Evolutionary conservation across 2,329 filamentous ascomycete genomes (phyloP).

Genomic region (Fusarium floridanum): DNA sequence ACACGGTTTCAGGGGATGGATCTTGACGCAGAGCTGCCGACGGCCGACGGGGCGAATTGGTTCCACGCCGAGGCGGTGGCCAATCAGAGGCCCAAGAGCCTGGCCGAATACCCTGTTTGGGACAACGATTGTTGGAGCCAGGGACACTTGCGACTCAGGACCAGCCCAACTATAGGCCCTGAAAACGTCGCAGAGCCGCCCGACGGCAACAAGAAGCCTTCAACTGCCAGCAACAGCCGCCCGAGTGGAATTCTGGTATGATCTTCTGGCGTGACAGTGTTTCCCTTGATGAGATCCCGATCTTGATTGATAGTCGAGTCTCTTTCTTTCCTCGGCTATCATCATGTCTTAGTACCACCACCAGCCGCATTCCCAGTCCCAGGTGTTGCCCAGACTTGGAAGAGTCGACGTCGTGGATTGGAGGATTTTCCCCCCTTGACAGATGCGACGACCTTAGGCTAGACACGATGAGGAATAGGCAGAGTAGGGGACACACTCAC

Average conservation of each 20-base stretch:
- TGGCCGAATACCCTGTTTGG: constrained; percentile 45
- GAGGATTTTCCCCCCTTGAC: constrained; percentile 15
- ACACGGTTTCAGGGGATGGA: constrained; percentile 47
- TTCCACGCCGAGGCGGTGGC: constrained; percentile 33
- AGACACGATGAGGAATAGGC: constrained; percentile 44
- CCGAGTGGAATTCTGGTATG: constrained; percentile 24
- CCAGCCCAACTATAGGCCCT: constrained; percentile 30
- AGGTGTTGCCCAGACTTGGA: background rate
- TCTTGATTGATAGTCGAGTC: constrained; percentile 21
- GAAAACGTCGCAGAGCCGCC: constrained; percentile 37
- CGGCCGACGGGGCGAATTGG: constrained; percentile 28
- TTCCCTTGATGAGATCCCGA: constrained; percentile 25
- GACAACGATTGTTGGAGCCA: constrained; percentile 36
- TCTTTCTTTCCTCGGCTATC: constrained; percentile 2
- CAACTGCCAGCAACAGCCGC: constrained; percentile 27
- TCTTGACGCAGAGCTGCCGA: constrained; percentile 39
- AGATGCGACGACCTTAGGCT: constrained; percentile 35
- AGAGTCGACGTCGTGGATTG: background rate
- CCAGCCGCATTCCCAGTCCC: background rate
- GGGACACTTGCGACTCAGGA: constrained; percentile 37
- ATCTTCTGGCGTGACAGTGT: constrained; percentile 39
- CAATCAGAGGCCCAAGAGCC: constrained; percentile 38
- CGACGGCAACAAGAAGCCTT: constrained; percentile 16
- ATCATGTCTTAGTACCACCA: background rate
- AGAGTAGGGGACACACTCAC: constrained; percentile 27